Percentiles rank a stretch among this genome's conserved stretches.
Evolutionary conservation across 2,329 filamentous ascomycete species (phyloP).

Genomic region (Penicillium sp.): DNA sequence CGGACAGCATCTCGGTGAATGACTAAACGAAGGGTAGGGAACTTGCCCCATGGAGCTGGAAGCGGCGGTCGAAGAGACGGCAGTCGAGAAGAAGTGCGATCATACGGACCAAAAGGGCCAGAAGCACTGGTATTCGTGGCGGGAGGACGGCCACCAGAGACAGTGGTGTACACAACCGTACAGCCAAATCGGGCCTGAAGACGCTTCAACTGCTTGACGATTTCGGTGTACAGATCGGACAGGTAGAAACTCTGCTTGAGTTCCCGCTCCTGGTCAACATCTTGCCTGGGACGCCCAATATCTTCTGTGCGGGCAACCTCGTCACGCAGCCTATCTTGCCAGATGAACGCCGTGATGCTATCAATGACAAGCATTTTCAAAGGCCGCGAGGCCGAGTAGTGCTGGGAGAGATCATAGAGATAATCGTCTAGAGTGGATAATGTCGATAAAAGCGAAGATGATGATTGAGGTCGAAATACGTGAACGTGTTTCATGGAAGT

Average conservation of each 20-base stretch:
- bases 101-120: slow-evolving; percentile 16
- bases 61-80: slow-evolving; percentile 33
- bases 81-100: slow-evolving; percentile 10
- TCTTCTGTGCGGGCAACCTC: slow-evolving; percentile 40
- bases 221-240: slow-evolving; percentile 27
- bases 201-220: slow-evolving; percentile 29
- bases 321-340: slow-evolving; percentile 46
- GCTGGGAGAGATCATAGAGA: slow-evolving; percentile 42
- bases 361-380: slow-evolving; percentile 52
- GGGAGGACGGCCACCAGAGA: slow-evolving; percentile 14
- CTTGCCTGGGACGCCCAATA: slow-evolving; percentile 27
- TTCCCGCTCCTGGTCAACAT: slow-evolving; percentile 27
- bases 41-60: slow-evolving; percentile 37
- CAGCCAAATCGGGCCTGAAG: slow-evolving; percentile 38
- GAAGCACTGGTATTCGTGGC: slow-evolving; percentile 2
- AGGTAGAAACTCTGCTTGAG: slow-evolving; percentile 28
- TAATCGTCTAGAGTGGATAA: slow-evolving; percentile 46
- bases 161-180: slow-evolving; percentile 35
- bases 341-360: slow-evolving; percentile 52
- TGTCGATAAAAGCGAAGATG: slow-evolving; percentile 46
- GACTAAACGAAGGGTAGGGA: slow-evolving; percentile 36
- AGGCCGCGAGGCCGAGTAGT: slow-evolving; percentile 44
- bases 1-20: slow-evolving; percentile 33
- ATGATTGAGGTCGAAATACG: slow-evolving; percentile 52
- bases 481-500: slow-evolving; percentile 51